These are phyloP conservation scores for Phyllosticta citrichinensis DNA, from an alignment of 2,329 filamentous ascomycete species.

Conservation along the genomic window DNA sequence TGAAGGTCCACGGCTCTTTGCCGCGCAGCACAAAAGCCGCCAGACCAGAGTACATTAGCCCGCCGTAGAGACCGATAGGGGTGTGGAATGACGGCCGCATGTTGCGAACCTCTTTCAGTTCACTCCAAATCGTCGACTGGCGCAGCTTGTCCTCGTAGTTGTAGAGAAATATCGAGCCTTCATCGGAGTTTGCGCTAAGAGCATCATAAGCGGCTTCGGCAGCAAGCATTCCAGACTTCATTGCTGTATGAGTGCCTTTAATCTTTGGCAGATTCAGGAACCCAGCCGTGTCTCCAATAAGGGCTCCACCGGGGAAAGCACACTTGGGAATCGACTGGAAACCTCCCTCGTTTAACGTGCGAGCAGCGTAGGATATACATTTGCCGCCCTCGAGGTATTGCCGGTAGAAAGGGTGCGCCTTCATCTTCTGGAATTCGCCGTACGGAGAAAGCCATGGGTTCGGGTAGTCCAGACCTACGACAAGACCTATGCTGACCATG, in stretches of 20 bases:
- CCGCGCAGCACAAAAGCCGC: conserved; percentile 84
- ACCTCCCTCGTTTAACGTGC: conserved; percentile 85
- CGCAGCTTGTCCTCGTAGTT: conserved; percentile 88
- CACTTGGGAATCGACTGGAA: conserved; percentile 98
- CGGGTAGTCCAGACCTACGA: conserved; percentile 87
- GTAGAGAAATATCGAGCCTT: conserved; percentile 77
- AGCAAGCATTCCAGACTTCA: conserved; percentile 94
- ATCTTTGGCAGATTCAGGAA: conserved; percentile 98
- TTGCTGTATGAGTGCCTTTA: conserved; percentile 95
- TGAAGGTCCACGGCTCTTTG: conserved; percentile 81
- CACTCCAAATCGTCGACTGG: conserved; percentile 82
- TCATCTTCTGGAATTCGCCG: conserved; percentile 95
- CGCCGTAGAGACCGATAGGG: conserved; percentile 78
- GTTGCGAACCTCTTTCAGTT: conserved; percentile 90
- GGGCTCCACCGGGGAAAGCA: conserved; percentile 86
- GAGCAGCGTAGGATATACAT: conserved; percentile 91
- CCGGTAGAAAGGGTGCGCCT: conserved; percentile 88
- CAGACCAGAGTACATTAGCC: conserved; percentile 83
- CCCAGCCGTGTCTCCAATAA: conserved; percentile 92
- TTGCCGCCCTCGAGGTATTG: conserved; percentile 87
- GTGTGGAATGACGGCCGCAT: conserved; percentile 93
- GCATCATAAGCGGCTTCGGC: conserved; percentile 83
- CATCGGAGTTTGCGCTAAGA: conserved; percentile 35
- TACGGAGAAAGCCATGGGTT: conserved; percentile 97
- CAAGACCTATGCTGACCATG: conserved; percentile 81